Evolutionary conservation across 2,329 filamentous ascomycete species (phyloP), one percentile per base, ranked within the genome.

Genomic region (Colletotrichum lindemuthianum): DNA sequence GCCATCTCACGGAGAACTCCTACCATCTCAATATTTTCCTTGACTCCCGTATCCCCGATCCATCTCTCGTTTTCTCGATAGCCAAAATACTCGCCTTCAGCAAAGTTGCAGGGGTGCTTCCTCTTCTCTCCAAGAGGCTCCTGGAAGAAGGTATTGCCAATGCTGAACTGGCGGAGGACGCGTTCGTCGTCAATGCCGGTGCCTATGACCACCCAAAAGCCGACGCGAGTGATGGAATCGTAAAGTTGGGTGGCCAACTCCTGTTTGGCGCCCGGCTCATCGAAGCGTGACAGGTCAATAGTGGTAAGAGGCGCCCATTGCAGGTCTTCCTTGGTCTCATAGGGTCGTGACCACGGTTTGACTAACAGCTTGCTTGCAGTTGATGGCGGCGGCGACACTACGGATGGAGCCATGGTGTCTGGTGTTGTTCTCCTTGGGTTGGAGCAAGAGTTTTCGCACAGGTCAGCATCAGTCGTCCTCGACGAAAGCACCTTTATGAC

Each of bases 21-120:
- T 13, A 54, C 51, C 51, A 54, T 54, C 13, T 54, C 39, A 13
- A 54, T 54, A 4, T 54, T 54, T n/a, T 54, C 51, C 12, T 54
- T 54, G 37, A 54, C 39, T 1, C 51, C 51, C 7, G 51, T 54
- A n/a, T 54, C 51, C 11, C 51, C 51, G 40, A 54, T 54, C 51
- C 51, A 54, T 34, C 51, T 32, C 51, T 54, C 51, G 24, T 54
- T 54, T 32, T 54, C 51, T 0, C 51, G n/a, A 32, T 54, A 44
- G 4, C 51, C 51, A n/a, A 54, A 54, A 15, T 54, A 54, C 51
- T 54, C 39, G 24, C 51, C 51, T 16, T 54, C 10, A 1, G 51
- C 51, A 11, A 54, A 54, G n/a, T 54, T 54, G 40, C 51, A 54
- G 4, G 51, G 39, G 10, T 33, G 36, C 4, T 40, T 43, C 40